A percentile compares a stretch with the other conserved stretches of the same genome.
phyloP scores from a whole-genome alignment of 2,329 filamentous ascomycete genomes.

The Aureobasidium sp. region DNA sequence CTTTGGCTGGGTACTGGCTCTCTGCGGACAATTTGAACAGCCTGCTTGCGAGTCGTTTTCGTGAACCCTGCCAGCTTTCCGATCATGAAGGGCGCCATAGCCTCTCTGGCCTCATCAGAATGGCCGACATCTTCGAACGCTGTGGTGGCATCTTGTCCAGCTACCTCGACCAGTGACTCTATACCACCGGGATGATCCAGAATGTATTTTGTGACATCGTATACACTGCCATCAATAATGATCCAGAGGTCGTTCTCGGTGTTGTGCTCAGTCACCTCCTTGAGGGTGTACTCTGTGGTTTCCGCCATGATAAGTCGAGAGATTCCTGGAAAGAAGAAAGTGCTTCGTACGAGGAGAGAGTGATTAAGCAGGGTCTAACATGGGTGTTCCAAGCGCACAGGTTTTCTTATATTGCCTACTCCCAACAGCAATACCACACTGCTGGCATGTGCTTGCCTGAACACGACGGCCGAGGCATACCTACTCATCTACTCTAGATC shows the following conservation, averaged over 20 bases:
- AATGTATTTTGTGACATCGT: constrained; percentile 87
- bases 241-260: constrained; percentile 97
- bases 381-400: neutral
- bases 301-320: neutral
- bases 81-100: constrained; percentile 29
- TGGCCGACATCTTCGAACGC: constrained; percentile 75
- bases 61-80: constrained; percentile 24
- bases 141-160: constrained; percentile 88
- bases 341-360: neutral
- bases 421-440: neutral
- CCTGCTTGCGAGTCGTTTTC: neutral
- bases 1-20: constrained; percentile 11
- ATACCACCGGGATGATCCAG: constrained; percentile 94
- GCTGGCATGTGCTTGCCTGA: neutral
- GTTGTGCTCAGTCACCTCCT: constrained; percentile 94
- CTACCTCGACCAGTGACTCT: constrained; percentile 91
- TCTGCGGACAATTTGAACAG: constrained; percentile 13
- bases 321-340: neutral
- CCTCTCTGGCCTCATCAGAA: constrained; percentile 37
- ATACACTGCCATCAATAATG: constrained; percentile 81
- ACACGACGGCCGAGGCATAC: neutral
- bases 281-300: constrained; percentile 54
- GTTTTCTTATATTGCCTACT: neutral
- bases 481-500: neutral
- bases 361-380: neutral